phyloP scores from a whole-genome alignment of 1,284 basidiomycete genomes.

The Sporisorium scitamineum region DNA sequence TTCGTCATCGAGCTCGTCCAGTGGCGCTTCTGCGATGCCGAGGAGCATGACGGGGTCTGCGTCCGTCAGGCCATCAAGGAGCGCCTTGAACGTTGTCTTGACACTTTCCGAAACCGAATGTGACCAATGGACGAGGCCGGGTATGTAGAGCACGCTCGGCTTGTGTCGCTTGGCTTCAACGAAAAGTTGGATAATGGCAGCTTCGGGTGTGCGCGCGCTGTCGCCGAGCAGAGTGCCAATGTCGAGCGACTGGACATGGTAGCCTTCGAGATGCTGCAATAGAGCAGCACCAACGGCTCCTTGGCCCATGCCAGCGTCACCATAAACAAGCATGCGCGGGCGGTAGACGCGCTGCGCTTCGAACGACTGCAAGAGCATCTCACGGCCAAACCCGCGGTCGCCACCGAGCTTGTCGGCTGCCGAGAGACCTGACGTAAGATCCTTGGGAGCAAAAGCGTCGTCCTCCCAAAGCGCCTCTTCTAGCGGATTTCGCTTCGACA shows the following conservation, averaged over 20 bases:
- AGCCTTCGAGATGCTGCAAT: conserved; percentile 93
- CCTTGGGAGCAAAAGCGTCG: conserved; percentile 75
- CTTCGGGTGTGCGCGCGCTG: conserved; percentile 87
- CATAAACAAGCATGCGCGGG: conserved; percentile 87
- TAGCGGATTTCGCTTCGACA: conserved; percentile 72
- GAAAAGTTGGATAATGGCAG: conserved; percentile 94
- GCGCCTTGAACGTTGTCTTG: conserved; percentile 84
- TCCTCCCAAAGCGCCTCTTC: conserved; percentile 88
- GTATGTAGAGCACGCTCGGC: conserved; percentile 94
- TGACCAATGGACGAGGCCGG: conserved; percentile 88
- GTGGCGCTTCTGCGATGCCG: conserved; percentile 84
- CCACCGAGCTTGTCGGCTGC: conserved; percentile 52
- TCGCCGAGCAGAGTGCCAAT: conserved; percentile 89
- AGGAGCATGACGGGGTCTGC: conserved; percentile 92
- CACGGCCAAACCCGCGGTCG: conserved; percentile 62
- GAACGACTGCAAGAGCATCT: conserved; percentile 76
- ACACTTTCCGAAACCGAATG: conserved; percentile 85
- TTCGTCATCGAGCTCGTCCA: conserved; percentile 80
- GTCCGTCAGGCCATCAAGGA: conserved; percentile 89
- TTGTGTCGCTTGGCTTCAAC: conserved; percentile 97
- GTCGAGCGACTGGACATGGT: conserved; percentile 92
- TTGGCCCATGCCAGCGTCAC: conserved; percentile 89
- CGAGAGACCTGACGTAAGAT: conserved; percentile 24
- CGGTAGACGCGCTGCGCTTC: conserved; percentile 90
- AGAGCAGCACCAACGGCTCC: conserved; percentile 87